Conservation (phyloP, 2,329 filamentous ascomycete species). For the Colletotrichum sp. region DNA sequence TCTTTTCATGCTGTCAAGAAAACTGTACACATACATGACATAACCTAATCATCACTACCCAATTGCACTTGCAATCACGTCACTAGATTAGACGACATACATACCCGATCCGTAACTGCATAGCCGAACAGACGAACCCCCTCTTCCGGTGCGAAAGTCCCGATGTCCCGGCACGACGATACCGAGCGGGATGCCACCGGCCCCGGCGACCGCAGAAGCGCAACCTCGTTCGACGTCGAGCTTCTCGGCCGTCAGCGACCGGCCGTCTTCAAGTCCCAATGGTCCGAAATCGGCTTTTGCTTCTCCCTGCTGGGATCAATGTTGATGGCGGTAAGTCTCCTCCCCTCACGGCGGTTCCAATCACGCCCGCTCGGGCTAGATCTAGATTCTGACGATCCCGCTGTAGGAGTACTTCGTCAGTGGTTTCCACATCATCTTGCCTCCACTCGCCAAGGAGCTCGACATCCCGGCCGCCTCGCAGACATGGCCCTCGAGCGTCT, state of each 20-base stretch:
- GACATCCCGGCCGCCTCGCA: conserved; percentile 64
- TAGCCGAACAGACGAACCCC: background rate
- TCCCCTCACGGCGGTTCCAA: background rate
- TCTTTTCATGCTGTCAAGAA: background rate
- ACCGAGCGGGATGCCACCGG: conserved; percentile 10
- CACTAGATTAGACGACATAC: background rate
- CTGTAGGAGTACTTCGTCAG: conserved; percentile 75
- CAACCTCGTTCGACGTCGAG: conserved; percentile 49
- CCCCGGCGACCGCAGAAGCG: background rate
- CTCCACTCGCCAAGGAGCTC: conserved; percentile 66
- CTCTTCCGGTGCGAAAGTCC: background rate
- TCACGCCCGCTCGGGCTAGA: background rate
- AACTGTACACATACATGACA: background rate
- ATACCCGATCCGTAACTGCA: background rate
- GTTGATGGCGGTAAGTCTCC: conserved; percentile 55
- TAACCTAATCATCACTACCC: background rate
- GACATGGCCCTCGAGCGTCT: conserved; percentile 70
- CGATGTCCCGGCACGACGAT: conserved; percentile 4
- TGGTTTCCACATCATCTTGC: conserved; percentile 77
- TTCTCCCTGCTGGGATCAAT: conserved; percentile 67
- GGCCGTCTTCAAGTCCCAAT: conserved; percentile 53
- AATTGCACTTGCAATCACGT: background rate
- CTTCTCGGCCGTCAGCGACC: conserved; percentile 68
- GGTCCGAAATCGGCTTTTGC: conserved; percentile 67
- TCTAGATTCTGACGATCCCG: background rate